Conservation (phyloP, 2,329 filamentous ascomycete species). For the Fusarium scirpi region DNA sequence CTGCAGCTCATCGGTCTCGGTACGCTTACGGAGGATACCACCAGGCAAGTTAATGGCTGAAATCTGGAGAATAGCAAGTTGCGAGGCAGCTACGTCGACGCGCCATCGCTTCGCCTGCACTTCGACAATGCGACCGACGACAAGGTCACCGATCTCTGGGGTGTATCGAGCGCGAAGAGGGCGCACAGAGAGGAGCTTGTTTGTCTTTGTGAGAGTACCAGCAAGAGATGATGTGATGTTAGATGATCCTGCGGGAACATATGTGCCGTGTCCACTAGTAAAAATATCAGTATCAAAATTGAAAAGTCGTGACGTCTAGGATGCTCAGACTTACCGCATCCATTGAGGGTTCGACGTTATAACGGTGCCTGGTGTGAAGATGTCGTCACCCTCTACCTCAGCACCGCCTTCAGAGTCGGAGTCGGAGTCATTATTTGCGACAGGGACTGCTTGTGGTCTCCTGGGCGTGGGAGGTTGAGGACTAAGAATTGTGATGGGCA, state of each 20-base stretch:
- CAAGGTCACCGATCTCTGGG: constrained; percentile 95
- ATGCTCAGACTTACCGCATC: constrained; percentile 75
- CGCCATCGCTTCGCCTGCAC: constrained; percentile 96
- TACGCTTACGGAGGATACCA: constrained; percentile 89
- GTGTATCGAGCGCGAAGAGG: constrained; percentile 93
- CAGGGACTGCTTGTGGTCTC: constrained; percentile 32
- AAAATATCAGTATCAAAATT: constrained; percentile 19
- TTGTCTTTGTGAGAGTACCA: constrained; percentile 90
- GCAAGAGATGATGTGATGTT: constrained; percentile 91
- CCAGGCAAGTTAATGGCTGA: constrained; percentile 94
- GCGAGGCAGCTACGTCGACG: constrained; percentile 89
- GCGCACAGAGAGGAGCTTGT: constrained; percentile 93
- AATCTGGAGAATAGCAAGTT: constrained; percentile 87
- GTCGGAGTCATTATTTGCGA: constrained; percentile 54
- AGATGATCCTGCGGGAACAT: constrained; percentile 70
- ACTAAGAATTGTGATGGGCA: constrained; percentile 63
- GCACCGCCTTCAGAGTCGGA: constrained; percentile 61
- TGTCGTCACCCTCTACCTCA: constrained; percentile 61
- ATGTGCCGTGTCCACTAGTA: constrained; percentile 89
- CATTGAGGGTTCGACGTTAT: constrained; percentile 95
- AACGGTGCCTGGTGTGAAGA: constrained; percentile 89
- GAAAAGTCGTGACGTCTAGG: constrained; percentile 3
- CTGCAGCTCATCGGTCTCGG: constrained; percentile 95
- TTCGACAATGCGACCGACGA: constrained; percentile 92
- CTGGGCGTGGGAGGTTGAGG: constrained; percentile 52